Evolutionary conservation across 1,284 basidiomycete genomes (phyloP).

Genomic region (Ceratobasidium sp.): DNA sequence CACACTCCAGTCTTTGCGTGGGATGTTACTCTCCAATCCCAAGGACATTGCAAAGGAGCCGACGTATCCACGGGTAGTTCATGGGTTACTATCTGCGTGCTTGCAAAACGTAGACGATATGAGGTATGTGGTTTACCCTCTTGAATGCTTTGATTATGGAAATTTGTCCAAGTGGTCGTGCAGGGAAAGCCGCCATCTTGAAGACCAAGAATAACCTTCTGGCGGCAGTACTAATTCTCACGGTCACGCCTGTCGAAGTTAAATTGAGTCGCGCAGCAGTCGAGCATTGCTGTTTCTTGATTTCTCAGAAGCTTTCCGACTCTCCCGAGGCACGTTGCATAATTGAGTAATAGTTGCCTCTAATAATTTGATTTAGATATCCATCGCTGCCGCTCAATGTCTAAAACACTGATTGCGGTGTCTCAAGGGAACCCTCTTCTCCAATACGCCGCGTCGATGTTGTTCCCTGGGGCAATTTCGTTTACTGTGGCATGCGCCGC

Average conservation of each 20-base stretch:
- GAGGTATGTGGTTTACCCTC: slow-evolving; percentile 63
- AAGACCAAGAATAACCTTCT: slow-evolving; percentile 93
- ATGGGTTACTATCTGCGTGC: slow-evolving; percentile 86
- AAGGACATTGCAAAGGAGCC: slow-evolving; percentile 43
- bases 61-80: slow-evolving; percentile 64
- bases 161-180: slow-evolving; percentile 65
- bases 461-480: slow-evolving; percentile 81
- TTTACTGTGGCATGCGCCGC: slow-evolving; percentile 68
- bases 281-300: slow-evolving; percentile 84
- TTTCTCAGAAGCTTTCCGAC: slow-evolving; percentile 76
- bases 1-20: slow-evolving; percentile 79
- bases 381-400: slow-evolving; percentile 88
- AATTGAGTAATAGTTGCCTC: not conserved
- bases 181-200: slow-evolving; percentile 75
- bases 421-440: slow-evolving; percentile 69
- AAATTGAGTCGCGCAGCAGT: slow-evolving; percentile 77
- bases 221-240: slow-evolving; percentile 84
- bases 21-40: slow-evolving; percentile 64
- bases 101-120: slow-evolving; percentile 89
- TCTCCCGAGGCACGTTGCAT: slow-evolving; percentile 65
- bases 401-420: slow-evolving; percentile 80
- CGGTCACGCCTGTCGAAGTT: slow-evolving; percentile 72
- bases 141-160: not conserved
- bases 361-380: slow-evolving; percentile 58
- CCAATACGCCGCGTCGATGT: slow-evolving; percentile 71